Base-by-base conservation (phyloP, 768 basidiomycete genomes). In the Arthromyces matolae region DNA sequence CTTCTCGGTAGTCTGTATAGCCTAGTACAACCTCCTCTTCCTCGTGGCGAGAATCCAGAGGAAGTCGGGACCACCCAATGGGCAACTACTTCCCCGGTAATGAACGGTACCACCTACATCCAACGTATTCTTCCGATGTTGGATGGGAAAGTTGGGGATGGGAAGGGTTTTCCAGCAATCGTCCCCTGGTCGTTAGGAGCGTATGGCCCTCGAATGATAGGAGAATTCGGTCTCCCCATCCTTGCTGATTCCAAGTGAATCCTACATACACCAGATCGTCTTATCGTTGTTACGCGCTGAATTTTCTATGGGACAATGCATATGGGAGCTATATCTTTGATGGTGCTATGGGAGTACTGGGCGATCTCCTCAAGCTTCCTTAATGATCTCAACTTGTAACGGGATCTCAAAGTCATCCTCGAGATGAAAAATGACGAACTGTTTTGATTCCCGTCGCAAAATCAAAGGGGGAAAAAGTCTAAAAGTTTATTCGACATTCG, bases 291-390 rank as follows among this genome's bases (percentile, higher is more conserved):
- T n/a, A n/a, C n/a, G n/a, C n/a, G n/a, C n/a, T n/a, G n/a, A n/a
- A n/a, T n/a, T n/a, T n/a, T n/a, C n/a, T n/a, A n/a, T n/a, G n/a
- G n/a, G n/a, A n/a, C n/a, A n/a, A n/a, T n/a, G n/a, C n/a, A n/a
- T n/a, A n/a, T n/a, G n/a, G 83, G 86, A 3, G 78, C 84, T 7
- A 71, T 93, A 33, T 95, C 96, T 1, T 71, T 99, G 47, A 90
- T 98, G 51, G 78, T 99, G 27, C 96, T 0, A 98, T 98, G 92
- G 96, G 96, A 7, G 93, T 97, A 13, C 76, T 95, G 55, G 84
- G 88, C 38, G 95, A 98, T 62, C 67, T 94, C 44, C 66, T 97
- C 62, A 88, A 79, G 61, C 59, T 80, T 24, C 62, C 61, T 1
- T 77, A 58, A 59, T n/a, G 13, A 7, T 41, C 19, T 20, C 16